A percentile compares a stretch with the other conserved stretches of the same genome.
Evolutionary conservation across 352 stramenopile genomes (phyloP).

Genomic region (Peronospora destructor): DNA sequence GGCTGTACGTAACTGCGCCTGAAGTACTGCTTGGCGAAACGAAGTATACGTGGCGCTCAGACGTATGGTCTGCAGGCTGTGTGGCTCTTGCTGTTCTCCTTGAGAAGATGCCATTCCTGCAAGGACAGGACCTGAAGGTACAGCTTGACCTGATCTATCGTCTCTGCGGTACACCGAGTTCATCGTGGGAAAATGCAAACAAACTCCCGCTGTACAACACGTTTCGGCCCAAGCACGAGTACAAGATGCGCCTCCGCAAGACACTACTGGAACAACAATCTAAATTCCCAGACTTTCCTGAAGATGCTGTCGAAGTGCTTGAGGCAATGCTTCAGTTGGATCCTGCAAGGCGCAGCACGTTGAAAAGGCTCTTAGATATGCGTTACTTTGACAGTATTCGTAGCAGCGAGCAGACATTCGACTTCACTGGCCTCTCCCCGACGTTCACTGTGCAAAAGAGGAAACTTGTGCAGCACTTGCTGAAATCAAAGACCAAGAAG

Average conservation of each 20-base stretch:
- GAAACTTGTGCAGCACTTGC: slow-evolving; percentile 48
- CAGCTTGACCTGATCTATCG: slow-evolving; percentile 80
- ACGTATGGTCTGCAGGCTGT: slow-evolving; percentile 73
- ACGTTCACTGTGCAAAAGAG: slow-evolving; percentile 57
- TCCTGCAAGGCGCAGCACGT: slow-evolving; percentile 41
- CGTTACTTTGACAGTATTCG: slow-evolving; percentile 52
- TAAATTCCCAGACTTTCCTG: slow-evolving; percentile 45
- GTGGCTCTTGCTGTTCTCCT: slow-evolving; percentile 62
- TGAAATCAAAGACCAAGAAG: slow-evolving; percentile 40
- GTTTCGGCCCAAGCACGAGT: slow-evolving; percentile 68
- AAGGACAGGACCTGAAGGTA: slow-evolving; percentile 47
- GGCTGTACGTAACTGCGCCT: slow-evolving; percentile 55
- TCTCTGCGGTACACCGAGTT: slow-evolving; percentile 58
- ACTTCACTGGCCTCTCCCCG: slow-evolving; percentile 38
- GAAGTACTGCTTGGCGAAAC: slow-evolving; percentile 68
- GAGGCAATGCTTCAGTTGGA: slow-evolving; percentile 75
- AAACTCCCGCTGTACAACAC: slow-evolving; percentile 49
- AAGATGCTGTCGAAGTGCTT: slow-evolving; percentile 54
- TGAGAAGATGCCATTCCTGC: slow-evolving; percentile 54
- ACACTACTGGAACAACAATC: slow-evolving; percentile 59
- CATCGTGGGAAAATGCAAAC: slow-evolving; percentile 40
- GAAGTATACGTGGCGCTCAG: slow-evolving; percentile 60
- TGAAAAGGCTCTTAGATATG: slow-evolving; percentile 52
- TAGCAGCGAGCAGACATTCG: slow-evolving; percentile 16
- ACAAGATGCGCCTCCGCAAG: slow-evolving; percentile 71